These are phyloP conservation scores for Santalum album DNA, from an alignment of 164 flowering plant species.

Conservation along the genomic window DNA sequence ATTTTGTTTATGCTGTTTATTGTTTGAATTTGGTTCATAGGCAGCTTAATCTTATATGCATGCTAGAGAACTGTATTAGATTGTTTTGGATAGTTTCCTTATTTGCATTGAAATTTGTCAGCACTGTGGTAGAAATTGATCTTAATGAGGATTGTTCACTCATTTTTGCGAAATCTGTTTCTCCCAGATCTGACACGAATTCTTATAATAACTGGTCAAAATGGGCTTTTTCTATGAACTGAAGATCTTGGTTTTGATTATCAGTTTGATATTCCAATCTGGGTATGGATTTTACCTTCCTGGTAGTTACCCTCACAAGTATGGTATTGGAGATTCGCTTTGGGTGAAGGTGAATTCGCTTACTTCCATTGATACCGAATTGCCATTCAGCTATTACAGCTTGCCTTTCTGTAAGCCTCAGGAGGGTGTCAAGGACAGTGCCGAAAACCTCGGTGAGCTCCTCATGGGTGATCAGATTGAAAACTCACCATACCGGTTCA, in stretches of 20 bases:
- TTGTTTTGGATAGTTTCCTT: too few species aligned
- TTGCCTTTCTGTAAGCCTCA: constrained; percentile 62
- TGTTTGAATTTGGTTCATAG: too few species aligned
- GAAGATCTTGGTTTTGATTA: constrained; percentile 35
- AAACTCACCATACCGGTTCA: constrained; percentile 65
- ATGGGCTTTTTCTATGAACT: constrained; percentile 29
- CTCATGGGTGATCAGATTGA: constrained; percentile 86
- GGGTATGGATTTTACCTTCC: constrained; percentile 70
- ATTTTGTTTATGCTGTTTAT: too few species aligned
- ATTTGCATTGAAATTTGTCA: too few species aligned
- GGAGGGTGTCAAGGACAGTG: constrained; percentile 67
- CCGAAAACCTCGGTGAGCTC: constrained; percentile 78
- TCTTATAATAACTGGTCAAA: background rate
- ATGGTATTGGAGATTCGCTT: constrained; percentile 34
- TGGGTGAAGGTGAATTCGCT: constrained; percentile 69
- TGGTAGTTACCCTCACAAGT: constrained; percentile 79
- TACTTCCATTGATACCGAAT: constrained; percentile 73
- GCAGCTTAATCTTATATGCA: too few species aligned
- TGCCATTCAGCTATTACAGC: too few species aligned
- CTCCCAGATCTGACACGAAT: constrained; percentile 28
- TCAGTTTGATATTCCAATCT: constrained; percentile 26
- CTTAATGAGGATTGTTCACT: background rate
- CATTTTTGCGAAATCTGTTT: constrained; percentile 16
- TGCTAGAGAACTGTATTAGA: too few species aligned
- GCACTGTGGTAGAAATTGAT: too few species aligned